Conservation (phyloP, 345 rosid genomes). For the Geranium rotundifolium region DNA sequence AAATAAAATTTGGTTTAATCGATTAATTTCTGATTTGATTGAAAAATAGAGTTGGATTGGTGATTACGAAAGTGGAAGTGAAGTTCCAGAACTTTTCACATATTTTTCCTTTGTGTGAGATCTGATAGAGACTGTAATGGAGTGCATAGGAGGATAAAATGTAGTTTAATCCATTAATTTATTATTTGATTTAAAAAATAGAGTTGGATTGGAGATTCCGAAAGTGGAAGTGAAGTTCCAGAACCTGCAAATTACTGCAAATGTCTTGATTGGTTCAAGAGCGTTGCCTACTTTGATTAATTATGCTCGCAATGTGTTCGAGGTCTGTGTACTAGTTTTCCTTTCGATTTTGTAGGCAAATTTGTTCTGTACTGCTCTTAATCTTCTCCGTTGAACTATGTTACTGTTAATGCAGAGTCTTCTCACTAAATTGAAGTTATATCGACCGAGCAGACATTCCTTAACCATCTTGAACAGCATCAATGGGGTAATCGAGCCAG, state of each 20-base stretch:
- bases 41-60: slow-evolving; percentile 51
- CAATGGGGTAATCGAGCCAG: slow-evolving; percentile 57
- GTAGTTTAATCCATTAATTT: too few relatives aligned
- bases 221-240: slow-evolving; percentile 69
- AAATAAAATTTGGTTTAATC: neutral
- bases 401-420: slow-evolving; percentile 25
- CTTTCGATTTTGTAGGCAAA: neutral
- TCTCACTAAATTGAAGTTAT: slow-evolving; percentile 30
- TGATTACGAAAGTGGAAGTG: slow-evolving; percentile 63
- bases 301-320: slow-evolving; percentile 42
- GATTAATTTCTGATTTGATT: neutral
- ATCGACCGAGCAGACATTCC: slow-evolving; percentile 30
- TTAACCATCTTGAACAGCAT: slow-evolving; percentile 49
- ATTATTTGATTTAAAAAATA: too few relatives aligned
- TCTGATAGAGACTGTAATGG: too few relatives aligned
- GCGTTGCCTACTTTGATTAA: slow-evolving; percentile 83
- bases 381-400: neutral
- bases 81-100: slow-evolving; percentile 61
- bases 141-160: too few relatives aligned
- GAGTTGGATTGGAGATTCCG: slow-evolving; percentile 68
- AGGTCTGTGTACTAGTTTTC: slow-evolving; percentile 29
- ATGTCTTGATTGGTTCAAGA: slow-evolving; percentile 59
- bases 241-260: slow-evolving; percentile 46
- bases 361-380: neutral
- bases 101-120: too few relatives aligned